Evolutionary conservation across 768 basidiomycete species (phyloP).

Genomic region (Hypholoma fasciculare): DNA sequence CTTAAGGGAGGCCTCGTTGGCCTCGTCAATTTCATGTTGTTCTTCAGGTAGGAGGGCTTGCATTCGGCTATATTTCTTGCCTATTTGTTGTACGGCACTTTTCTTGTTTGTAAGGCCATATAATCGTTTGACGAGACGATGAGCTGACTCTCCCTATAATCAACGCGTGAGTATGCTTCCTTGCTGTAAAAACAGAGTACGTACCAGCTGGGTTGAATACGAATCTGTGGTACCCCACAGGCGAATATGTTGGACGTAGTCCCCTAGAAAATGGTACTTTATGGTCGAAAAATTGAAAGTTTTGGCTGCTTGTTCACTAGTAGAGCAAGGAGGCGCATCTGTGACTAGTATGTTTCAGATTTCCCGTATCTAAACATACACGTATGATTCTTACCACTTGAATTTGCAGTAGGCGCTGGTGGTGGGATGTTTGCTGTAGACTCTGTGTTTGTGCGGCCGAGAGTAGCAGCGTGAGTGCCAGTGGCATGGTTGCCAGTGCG

Average conservation of each 20-base stretch:
- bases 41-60: not conserved
- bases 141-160: slow-evolving; percentile 41
- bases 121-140: slow-evolving; percentile 35
- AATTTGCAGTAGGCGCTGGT: not conserved
- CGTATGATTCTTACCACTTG: not conserved
- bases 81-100: slow-evolving; percentile 27
- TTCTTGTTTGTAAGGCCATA: slow-evolving; percentile 39
- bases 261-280: slow-evolving; percentile 39
- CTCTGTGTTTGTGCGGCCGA: too few species aligned
- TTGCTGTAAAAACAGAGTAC: slow-evolving; percentile 3
- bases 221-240: slow-evolving; percentile 36
- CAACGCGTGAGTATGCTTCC: not conserved
- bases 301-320: slow-evolving; percentile 7
- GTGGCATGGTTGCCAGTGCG: too few species aligned
- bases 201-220: slow-evolving; percentile 40
- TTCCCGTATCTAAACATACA: not conserved
- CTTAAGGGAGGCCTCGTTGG: not conserved
- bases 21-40: slow-evolving; percentile 1
- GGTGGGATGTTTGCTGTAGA: too few species aligned
- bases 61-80: slow-evolving; percentile 10
- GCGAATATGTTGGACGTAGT: slow-evolving; percentile 31
- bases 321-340: not conserved
- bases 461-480: too few species aligned
- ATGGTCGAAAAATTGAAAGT: slow-evolving; percentile 30
- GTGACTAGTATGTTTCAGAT: too few species aligned